Evolutionary conservation across 129 eudicot species (phyloP).

Genomic region (Ambrosia trifida): DNA sequence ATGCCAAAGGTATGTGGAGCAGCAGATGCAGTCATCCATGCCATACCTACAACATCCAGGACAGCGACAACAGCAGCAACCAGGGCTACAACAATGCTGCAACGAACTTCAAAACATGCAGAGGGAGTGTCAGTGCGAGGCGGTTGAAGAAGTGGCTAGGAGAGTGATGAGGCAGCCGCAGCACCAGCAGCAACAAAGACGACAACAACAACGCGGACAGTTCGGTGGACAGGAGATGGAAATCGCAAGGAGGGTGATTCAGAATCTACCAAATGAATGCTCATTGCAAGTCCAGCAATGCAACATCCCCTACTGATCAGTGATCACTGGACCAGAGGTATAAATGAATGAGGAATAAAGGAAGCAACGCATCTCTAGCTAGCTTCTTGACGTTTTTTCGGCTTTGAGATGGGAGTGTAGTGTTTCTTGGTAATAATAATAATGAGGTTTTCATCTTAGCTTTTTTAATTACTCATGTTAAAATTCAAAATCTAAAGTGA

Average conservation of each 20-base stretch:
- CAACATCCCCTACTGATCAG: not conserved
- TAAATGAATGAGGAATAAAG: not conserved
- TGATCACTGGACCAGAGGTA: not conserved
- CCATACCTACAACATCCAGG: not conserved
- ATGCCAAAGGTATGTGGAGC: conserved; percentile 20
- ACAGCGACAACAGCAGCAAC: not conserved
- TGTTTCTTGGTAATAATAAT: not conserved
- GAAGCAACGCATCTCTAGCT: not conserved
- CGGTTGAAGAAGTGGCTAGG: not conserved
- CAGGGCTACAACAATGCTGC: conserved; percentile 24
- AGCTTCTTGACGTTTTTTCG: not conserved
- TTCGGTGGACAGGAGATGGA: too few species aligned
- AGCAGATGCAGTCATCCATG: not conserved
- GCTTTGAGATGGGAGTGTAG: conserved; percentile 8
- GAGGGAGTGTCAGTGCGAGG: not conserved
- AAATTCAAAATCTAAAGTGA: too few species aligned
- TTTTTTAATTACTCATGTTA: too few species aligned
- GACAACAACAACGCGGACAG: too few species aligned
- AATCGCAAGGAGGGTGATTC: too few species aligned
- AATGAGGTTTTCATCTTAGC: not conserved
- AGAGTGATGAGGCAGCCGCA: too few species aligned
- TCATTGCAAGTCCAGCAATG: too few species aligned
- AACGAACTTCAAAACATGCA: conserved; percentile 12
- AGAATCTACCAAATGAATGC: too few species aligned
- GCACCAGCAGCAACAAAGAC: too few species aligned